These are phyloP conservation scores for Naganishia onofrii DNA, from an alignment of 768 basidiomycete genomes.

Conservation along the genomic window DNA sequence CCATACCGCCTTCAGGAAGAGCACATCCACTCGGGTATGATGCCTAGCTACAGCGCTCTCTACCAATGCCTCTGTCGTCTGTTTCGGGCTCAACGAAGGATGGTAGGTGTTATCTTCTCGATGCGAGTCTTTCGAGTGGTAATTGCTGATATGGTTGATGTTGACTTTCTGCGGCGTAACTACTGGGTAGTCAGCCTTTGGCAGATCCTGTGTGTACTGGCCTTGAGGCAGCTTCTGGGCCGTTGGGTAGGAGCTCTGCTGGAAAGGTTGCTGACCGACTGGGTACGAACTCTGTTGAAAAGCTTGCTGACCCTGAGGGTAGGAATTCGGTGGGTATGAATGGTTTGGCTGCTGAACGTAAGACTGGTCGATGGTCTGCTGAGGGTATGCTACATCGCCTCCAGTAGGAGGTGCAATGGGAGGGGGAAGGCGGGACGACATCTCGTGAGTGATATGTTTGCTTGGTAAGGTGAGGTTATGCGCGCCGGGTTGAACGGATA, in stretches of 20 bases:
- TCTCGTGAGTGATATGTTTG: not conserved
- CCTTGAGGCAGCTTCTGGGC: not conserved
- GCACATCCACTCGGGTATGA: slow-evolving; percentile 24
- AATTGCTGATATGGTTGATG: slow-evolving; percentile 15
- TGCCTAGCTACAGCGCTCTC: slow-evolving; percentile 28
- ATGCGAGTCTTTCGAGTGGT: slow-evolving; percentile 21
- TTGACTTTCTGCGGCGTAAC: not conserved
- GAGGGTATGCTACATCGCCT: not conserved
- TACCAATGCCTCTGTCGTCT: slow-evolving; percentile 26
- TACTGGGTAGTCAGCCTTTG: not conserved
- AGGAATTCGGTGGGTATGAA: not conserved
- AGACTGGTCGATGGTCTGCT: slow-evolving; percentile 1
- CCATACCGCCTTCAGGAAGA: slow-evolving; percentile 30
- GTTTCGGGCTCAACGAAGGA: slow-evolving; percentile 20
- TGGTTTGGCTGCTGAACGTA: slow-evolving; percentile 15
- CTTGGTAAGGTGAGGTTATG: too few species aligned
- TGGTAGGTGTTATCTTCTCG: slow-evolving; percentile 14
- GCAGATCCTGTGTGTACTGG: not conserved
- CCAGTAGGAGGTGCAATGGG: slow-evolving; percentile 13
- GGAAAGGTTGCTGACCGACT: not conserved
- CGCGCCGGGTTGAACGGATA: not conserved
- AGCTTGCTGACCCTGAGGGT: not conserved
- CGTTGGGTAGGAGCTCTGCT: not conserved
- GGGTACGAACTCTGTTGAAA: not conserved
- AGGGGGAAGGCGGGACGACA: slow-evolving; percentile 7